These are phyloP conservation scores for Colletotrichum chlorophyti DNA, from an alignment of 2,329 filamentous ascomycete species.

Conservation along the genomic window DNA sequence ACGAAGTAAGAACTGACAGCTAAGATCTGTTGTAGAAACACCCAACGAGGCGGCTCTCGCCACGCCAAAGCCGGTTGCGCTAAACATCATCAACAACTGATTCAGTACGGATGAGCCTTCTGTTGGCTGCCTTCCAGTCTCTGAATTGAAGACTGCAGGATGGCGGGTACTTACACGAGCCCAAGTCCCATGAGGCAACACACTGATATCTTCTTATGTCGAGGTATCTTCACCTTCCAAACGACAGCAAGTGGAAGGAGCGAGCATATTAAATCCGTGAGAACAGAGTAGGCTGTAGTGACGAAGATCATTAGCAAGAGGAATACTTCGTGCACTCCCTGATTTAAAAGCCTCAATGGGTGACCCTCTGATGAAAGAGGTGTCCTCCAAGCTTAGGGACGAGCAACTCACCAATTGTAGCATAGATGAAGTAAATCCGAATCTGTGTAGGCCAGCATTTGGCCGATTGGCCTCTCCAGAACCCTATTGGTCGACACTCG, in stretches of 20 bases:
- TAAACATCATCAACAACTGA: not conserved
- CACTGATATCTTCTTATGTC: slow-evolving; percentile 37
- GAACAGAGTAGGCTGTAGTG: slow-evolving; percentile 31
- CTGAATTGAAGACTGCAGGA: too few relatives aligned
- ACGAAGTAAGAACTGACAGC: too few relatives aligned
- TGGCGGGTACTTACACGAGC: slow-evolving; percentile 30
- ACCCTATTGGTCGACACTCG: slow-evolving; percentile 37
- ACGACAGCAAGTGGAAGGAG: slow-evolving; percentile 39
- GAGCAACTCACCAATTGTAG: slow-evolving; percentile 34
- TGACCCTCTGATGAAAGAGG: too few relatives aligned
- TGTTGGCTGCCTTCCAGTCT: too few relatives aligned
- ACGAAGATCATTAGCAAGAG: fast-evolving
- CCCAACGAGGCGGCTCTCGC: slow-evolving; percentile 33
- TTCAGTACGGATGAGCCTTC: too few relatives aligned
- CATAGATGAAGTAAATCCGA: slow-evolving; percentile 41
- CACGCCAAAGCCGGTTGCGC: slow-evolving; percentile 34
- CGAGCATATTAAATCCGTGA: slow-evolving; percentile 35
- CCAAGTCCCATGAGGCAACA: slow-evolving; percentile 41
- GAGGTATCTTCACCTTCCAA: slow-evolving; percentile 39
- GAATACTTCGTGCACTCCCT: not conserved
- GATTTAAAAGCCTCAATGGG: too few relatives aligned
- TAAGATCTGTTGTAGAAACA: slow-evolving; percentile 32
- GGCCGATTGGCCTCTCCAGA: slow-evolving; percentile 8
- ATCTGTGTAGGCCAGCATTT: slow-evolving; percentile 39
- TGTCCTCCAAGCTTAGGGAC: too few relatives aligned